Evolutionary conservation across 345 rosid species (phyloP).

Genomic region (Populus davidiana): DNA sequence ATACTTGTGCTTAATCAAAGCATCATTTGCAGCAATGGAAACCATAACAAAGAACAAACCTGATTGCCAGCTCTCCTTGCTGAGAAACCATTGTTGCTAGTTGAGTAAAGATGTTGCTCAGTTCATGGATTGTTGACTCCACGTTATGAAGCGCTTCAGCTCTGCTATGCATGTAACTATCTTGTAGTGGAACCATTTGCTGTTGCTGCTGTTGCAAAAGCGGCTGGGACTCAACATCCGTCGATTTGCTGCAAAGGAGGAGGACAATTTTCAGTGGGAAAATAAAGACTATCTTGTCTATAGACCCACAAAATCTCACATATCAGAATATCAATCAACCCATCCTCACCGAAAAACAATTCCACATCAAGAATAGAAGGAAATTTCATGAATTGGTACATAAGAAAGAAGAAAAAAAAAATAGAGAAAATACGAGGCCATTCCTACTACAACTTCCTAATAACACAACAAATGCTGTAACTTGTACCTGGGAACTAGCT

Average conservation of each 20-base stretch:
- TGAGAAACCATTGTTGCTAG: slow-evolving; percentile 85
- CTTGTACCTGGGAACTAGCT: slow-evolving; percentile 42
- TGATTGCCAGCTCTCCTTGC: slow-evolving; percentile 87
- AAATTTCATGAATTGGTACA: not conserved
- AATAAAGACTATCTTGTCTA: not conserved
- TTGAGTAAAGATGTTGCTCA: slow-evolving; percentile 68
- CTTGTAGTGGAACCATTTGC: slow-evolving; percentile 71
- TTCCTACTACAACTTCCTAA: not conserved
- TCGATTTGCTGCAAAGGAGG: slow-evolving; percentile 43
- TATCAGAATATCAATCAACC: not conserved
- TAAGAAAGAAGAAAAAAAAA: not conserved
- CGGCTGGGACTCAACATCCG: slow-evolving; percentile 57
- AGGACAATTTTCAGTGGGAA: not conserved
- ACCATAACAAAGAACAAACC: slow-evolving; percentile 34
- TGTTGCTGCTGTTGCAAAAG: slow-evolving; percentile 53
- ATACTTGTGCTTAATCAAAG: not conserved
- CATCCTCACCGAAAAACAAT: not conserved
- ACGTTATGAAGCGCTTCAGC: slow-evolving; percentile 80
- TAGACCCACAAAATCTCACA: not conserved
- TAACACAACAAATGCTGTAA: not conserved
- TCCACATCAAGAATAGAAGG: not conserved
- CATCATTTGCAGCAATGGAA: not conserved
- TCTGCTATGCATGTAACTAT: slow-evolving; percentile 78
- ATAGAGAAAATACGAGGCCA: not conserved
- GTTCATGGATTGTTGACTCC: slow-evolving; percentile 84